Conservation (phyloP, 352 stramenopile species). For the Phytophthora sansomeana region DNA sequence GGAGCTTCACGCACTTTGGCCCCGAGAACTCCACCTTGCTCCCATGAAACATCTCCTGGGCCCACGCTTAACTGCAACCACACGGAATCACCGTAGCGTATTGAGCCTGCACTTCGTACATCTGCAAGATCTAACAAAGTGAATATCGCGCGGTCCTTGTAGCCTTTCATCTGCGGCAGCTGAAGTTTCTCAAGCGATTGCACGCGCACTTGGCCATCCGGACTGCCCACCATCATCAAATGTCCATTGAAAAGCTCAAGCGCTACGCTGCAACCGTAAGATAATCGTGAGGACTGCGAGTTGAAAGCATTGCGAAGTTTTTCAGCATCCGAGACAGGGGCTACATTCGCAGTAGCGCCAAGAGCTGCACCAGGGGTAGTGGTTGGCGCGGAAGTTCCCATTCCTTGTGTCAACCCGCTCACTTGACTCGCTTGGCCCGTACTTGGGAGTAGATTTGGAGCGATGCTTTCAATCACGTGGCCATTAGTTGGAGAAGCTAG, state of each 20-base stretch:
- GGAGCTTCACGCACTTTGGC: slow-evolving; percentile 79
- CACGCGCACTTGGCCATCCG: slow-evolving; percentile 68
- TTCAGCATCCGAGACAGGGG: slow-evolving; percentile 55
- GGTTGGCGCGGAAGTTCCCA: background rate
- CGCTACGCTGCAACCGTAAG: slow-evolving; percentile 74
- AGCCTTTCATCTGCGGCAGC: slow-evolving; percentile 52
- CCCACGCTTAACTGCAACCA: slow-evolving; percentile 81
- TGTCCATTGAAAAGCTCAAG: slow-evolving; percentile 81
- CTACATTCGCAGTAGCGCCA: slow-evolving; percentile 1
- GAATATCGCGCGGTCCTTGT: slow-evolving; percentile 71
- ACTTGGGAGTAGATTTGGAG: background rate
- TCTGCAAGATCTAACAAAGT: slow-evolving; percentile 75
- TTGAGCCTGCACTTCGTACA: slow-evolving; percentile 66
- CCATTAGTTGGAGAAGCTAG: slow-evolving; percentile 8
- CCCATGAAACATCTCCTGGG: slow-evolving; percentile 70
- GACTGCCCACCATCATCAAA: slow-evolving; percentile 72
- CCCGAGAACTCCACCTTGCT: slow-evolving; percentile 76
- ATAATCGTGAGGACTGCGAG: slow-evolving; percentile 64
- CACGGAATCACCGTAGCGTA: slow-evolving; percentile 79
- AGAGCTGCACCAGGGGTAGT: slow-evolving; percentile 1
- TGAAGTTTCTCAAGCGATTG: slow-evolving; percentile 71
- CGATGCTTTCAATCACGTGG: slow-evolving; percentile 7
- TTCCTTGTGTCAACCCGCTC: background rate
- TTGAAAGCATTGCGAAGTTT: slow-evolving; percentile 81
- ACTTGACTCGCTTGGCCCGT: background rate